phyloP scores from a whole-genome alignment of 2,329 filamentous ascomycete genomes.

The Phaeosphaeriaceae sp. region DNA sequence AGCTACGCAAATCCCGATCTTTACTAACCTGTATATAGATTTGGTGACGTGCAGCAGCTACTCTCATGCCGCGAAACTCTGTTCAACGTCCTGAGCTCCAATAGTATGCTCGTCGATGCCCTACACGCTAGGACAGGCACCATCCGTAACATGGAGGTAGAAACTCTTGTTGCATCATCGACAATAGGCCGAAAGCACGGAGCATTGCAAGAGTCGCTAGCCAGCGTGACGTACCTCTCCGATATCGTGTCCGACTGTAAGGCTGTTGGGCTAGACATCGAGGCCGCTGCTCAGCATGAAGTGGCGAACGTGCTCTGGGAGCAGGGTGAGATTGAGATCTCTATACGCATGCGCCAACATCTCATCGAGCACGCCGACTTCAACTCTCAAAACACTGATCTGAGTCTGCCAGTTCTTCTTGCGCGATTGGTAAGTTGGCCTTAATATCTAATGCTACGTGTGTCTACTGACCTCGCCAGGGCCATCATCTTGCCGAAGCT shows the following conservation, averaged over 20 bases:
- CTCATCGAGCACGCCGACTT: constrained; percentile 54
- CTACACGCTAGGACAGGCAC: constrained; percentile 68
- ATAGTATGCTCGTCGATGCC: constrained; percentile 66
- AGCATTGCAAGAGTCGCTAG: constrained; percentile 84
- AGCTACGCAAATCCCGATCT: neutral
- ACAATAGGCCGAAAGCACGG: constrained; percentile 79
- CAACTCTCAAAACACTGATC: constrained; percentile 37
- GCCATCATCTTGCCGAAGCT: constrained; percentile 86
- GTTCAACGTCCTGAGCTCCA: constrained; percentile 78
- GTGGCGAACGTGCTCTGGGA: constrained; percentile 92
- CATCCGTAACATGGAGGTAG: constrained; percentile 74
- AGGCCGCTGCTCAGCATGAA: constrained; percentile 80
- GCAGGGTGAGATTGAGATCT: constrained; percentile 86
- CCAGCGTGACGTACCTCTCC: constrained; percentile 82
- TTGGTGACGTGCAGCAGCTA: constrained; percentile 79
- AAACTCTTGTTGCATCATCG: constrained; percentile 78
- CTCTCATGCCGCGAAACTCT: constrained; percentile 83
- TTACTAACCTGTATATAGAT: constrained; percentile 55
- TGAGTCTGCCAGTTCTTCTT: constrained; percentile 69
- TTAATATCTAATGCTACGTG: neutral
- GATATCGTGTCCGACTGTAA: constrained; percentile 75
- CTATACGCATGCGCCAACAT: constrained; percentile 85
- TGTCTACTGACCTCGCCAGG: constrained; percentile 53
- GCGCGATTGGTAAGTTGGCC: constrained; percentile 70
- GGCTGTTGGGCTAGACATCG: constrained; percentile 75